A percentile compares a stretch with the other conserved stretches of the same genome.
Evolutionary conservation across 2,329 filamentous ascomycete species (phyloP).

Genomic region (Diaporthe sp.): DNA sequence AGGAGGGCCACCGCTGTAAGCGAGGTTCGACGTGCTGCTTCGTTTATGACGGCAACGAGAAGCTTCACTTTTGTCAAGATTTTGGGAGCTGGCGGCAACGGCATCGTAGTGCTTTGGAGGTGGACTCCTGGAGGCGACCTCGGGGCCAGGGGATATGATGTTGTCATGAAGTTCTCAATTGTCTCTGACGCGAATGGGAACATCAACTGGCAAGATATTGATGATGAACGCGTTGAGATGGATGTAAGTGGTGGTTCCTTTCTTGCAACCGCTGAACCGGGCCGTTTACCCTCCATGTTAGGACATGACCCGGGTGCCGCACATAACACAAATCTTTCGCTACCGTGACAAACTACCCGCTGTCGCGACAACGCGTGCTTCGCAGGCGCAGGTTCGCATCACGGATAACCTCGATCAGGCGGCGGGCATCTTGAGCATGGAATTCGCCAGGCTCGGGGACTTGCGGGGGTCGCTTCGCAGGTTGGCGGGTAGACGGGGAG

Average conservation of each 20-base stretch:
- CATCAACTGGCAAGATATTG: accelerated
- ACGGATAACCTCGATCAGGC: neutral
- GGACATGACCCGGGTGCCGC: conserved; percentile 2
- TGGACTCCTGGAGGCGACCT: neutral
- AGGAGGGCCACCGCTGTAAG: accelerated
- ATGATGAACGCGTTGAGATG: neutral
- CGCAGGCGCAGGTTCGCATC: neutral
- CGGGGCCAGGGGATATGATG: neutral
- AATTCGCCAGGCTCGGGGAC: conserved; percentile 20
- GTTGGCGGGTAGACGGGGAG: neutral
- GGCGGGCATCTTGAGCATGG: conserved; percentile 9
- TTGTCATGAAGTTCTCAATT: neutral
- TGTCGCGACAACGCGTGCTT: neutral
- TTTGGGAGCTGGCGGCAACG: neutral
- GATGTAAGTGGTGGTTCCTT: neutral
- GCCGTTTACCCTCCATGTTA: neutral
- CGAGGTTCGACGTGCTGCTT: neutral
- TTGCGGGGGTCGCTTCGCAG: neutral
- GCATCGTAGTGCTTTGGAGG: neutral
- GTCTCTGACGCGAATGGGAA: neutral
- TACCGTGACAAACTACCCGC: neutral
- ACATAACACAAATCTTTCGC: neutral
- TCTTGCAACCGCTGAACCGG: too few relatives aligned
- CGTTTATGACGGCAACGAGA: neutral
- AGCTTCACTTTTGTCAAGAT: neutral